Evolutionary conservation across 768 basidiomycete species (phyloP), one percentile per base, ranked within the genome.

Genomic region (Agrocybe praecox): DNA sequence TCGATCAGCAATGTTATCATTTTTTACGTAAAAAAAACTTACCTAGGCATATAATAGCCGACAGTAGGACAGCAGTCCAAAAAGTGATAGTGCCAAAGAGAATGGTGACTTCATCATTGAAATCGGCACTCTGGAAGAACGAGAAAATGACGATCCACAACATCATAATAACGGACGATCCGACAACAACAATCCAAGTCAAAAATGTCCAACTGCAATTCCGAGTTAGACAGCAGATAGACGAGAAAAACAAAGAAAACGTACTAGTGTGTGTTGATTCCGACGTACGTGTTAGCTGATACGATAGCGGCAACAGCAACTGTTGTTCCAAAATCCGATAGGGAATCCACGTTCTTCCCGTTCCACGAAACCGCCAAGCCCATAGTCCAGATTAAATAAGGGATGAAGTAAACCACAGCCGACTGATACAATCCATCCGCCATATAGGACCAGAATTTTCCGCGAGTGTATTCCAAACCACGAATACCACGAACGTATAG

Each of bases 371-470:
- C 72, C 2, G 86, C 77, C 15, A 80, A 71, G 5, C 87, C 89
- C 15, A 88, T 68, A 0, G 80, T 81, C 87, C 90, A 91, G 19
- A 81, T 83, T 45, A 86, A 69, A 69, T 84, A 97, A 0, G 96
- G 93, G 64, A 98, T 79, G 76, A 90, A 96, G 75, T 88, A 95
- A 29, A 94, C 84, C 56, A 93, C 83, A 0, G 76, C 85, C 0
- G 95, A 96, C 67, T 98, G 96, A 72, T 97, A 98, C 32, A 98
- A 73, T 23, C 96, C 96, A 69, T 98, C 96, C 7, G 84, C 69
- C 92, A 98, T 97, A 74, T 95, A 97, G 53, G 88, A 68, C 94
- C 94, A 98, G 75, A 98, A 98, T 74, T 92, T 94, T 50, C 76
- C 60, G 10, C 93, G 85, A 17, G 95, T 97, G 73, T 97, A 98